These are phyloP conservation scores for Aphanomyces invadans DNA, from an alignment of 352 stramenopile species.

Conservation along the genomic window DNA sequence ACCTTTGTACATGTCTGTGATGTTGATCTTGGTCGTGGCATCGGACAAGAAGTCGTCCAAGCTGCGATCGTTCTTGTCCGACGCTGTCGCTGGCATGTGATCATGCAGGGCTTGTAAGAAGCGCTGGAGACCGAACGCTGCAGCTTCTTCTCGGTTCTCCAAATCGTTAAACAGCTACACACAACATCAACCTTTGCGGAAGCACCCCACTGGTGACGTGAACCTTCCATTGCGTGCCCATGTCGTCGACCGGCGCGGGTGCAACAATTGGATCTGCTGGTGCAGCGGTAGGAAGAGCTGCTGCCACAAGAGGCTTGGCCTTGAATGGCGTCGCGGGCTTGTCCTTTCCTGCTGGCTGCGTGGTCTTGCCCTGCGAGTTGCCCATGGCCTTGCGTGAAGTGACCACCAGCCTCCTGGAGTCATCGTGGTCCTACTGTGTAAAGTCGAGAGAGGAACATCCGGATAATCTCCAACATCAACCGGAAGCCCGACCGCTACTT, in stretches of 20 bases:
- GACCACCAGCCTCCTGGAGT: neutral
- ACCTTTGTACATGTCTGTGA: constrained; percentile 73
- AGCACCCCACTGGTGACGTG: neutral
- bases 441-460: neutral
- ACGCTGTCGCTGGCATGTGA: constrained; percentile 67
- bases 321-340: neutral
- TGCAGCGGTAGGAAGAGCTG: too few relatives aligned
- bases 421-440: neutral
- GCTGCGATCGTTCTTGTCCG: constrained; percentile 15
- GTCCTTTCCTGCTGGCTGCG: neutral
- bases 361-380: constrained; percentile 12
- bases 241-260: neutral
- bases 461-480: neutral
- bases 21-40: constrained; percentile 50
- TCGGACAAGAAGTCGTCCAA: constrained; percentile 22
- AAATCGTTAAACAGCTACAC: constrained; percentile 77
- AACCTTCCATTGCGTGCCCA: constrained; percentile 22
- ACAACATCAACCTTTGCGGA: neutral
- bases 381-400: constrained; percentile 8
- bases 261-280: neutral
- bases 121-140: constrained; percentile 46
- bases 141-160: constrained; percentile 75
- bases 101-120: constrained; percentile 70
- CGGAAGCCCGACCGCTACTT: too few relatives aligned
- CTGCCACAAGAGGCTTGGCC: neutral